phyloP scores from a whole-genome alignment of 371 early-diverging fungal species.

The Mucor irregularis region DNA sequence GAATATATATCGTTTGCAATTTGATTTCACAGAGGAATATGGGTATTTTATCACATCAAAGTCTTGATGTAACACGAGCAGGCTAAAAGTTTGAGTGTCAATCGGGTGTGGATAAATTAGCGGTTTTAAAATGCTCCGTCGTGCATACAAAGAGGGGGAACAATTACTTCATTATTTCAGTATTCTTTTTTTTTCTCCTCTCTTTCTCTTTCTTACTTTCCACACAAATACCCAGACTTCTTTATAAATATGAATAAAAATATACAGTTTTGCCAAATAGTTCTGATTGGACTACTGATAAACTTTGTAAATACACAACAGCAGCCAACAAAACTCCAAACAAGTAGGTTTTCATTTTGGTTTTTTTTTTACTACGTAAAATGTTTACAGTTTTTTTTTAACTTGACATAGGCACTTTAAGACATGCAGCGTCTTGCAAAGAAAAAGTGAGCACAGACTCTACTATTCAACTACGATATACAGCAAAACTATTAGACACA shows the following conservation, averaged over 20 bases:
- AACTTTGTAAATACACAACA: slow-evolving; percentile 1
- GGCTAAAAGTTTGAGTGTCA: no score
- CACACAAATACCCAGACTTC: no score
- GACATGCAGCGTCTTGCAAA: background rate
- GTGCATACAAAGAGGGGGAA: no score
- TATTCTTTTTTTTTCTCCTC: no score
- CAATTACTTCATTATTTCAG: no score
- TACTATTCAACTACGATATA: slow-evolving; percentile 1
- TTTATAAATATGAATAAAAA: background rate
- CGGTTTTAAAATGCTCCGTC: no score
- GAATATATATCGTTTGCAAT: no score
- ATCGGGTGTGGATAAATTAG: no score
- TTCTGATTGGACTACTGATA: background rate
- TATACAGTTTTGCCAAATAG: background rate
- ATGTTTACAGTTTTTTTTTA: background rate
- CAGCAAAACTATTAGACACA: background rate
- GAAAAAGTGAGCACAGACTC: slow-evolving; percentile 3
- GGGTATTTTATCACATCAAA: no score
- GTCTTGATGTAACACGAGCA: no score
- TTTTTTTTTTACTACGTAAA: background rate
- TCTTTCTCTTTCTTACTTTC: no score
- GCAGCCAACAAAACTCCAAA: background rate
- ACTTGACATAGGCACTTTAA: background rate
- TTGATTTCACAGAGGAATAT: no score
- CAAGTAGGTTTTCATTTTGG: background rate